Evolutionary conservation across 257 asterid genomes (phyloP), one percentile per base, ranked within the genome.

Genomic region (Paulownia fortunei): DNA sequence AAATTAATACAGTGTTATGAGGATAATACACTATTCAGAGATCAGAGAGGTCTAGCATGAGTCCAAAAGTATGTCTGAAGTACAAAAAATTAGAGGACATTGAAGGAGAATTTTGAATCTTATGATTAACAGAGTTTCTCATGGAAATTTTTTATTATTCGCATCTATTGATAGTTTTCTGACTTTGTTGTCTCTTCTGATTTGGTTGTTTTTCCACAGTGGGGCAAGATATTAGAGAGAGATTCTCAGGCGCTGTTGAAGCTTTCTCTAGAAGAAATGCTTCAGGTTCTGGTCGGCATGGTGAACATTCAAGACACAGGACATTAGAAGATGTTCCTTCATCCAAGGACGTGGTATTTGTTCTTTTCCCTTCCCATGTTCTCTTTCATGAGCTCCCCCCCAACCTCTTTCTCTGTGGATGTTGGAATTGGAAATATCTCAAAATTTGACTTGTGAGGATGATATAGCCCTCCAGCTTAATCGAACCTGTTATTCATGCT

Each of bases 201-300:
- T 59, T 66, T 69, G 16, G 8, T 69, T 49, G 19, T 54, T 37
- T 52, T 34, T 23, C 74, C 36, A 24, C 82, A 83, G 87, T 82
- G 74, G 89, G 90, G 73, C 90, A 72, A 70, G 90, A 88, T 56
- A 64, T 84, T 44, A 86, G 82, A 65, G 85, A 86, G 49, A 84
- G 73, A 81, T 81, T 86, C 82, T 79, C 92, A 26, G 92, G 89
- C 21, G 89, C 92, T 0, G 86, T 86, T 46, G 92, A 88, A 66
- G 89, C 89, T 68, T 82, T 88, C 60, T 83, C 92, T 18, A 80
- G 92, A 76, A 86, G 84, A 79, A 79, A 86, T 73, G 73, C 80
- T 54, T 83, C 86, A 34, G 68, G 74, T 66, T 51, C 76, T 59
- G 85, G 85, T 63, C 83, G 87, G 69, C 89, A 58, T 41, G 84